Evolutionary conservation across 2,329 filamentous ascomycete genomes (phyloP).

Genomic region (Fusarium sp.): DNA sequence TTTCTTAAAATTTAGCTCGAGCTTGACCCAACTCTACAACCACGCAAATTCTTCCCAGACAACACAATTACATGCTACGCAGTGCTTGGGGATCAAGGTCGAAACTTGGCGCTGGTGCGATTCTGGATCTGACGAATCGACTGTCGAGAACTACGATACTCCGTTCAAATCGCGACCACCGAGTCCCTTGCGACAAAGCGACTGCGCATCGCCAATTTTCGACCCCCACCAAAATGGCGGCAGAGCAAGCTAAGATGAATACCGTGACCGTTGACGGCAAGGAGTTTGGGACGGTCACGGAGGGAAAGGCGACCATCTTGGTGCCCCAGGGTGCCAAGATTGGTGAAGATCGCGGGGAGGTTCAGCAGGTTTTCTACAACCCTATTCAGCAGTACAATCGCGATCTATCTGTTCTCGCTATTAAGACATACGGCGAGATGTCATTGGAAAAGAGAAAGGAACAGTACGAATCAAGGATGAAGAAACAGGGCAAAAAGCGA

Average conservation of each 20-base stretch:
- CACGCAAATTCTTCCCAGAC: conserved; percentile 35
- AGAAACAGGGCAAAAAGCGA: conserved; percentile 60
- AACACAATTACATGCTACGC: conserved; percentile 39
- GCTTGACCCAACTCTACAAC: conserved; percentile 12
- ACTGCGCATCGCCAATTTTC: conserved; percentile 33
- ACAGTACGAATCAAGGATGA: conserved; percentile 57
- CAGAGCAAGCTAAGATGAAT: conserved; percentile 34
- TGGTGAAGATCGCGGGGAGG: conserved; percentile 67
- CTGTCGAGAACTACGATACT: conserved; percentile 2
- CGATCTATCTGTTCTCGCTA: conserved; percentile 91
- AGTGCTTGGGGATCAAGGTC: conserved; percentile 30
- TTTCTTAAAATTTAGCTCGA: conserved; percentile 33
- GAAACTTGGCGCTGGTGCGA: conserved; percentile 31
- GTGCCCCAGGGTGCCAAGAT: conserved; percentile 62
- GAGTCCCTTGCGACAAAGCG: conserved; percentile 10
- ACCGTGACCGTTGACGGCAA: conserved; percentile 57
- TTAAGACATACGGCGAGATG: conserved; percentile 87
- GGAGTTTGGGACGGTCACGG: conserved; percentile 64
- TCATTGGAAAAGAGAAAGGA: conserved; percentile 60
- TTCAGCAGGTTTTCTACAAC: conserved; percentile 95
- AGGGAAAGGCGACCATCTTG: conserved; percentile 69
- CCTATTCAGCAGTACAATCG: conserved; percentile 99
- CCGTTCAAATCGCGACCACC: conserved; percentile 5
- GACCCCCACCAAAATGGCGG: conserved; percentile 41
- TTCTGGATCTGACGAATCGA: conserved; percentile 6